Evolutionary conservation across 148 eudicot genomes (phyloP).

Genomic region (Rhododendron kiyosumense): DNA sequence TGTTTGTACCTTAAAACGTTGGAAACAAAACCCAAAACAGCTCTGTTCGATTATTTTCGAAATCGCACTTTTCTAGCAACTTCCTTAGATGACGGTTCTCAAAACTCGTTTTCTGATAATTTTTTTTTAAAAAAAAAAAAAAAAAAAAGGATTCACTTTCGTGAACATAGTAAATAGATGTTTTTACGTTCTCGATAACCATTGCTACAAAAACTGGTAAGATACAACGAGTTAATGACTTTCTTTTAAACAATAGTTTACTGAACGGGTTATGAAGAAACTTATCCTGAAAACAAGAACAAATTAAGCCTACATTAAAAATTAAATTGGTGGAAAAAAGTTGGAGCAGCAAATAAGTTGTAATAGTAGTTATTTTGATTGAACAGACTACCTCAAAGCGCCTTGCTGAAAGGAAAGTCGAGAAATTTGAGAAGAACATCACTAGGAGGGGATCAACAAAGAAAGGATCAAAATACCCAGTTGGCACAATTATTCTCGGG

Average conservation of each 20-base stretch:
- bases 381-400: slow-evolving; percentile 51
- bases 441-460: slow-evolving; percentile 30
- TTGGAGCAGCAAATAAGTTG: not conserved
- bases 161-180: not conserved
- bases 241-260: not conserved
- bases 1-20: no score
- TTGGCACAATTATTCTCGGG: slow-evolving; percentile 23
- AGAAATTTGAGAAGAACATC: slow-evolving; percentile 53
- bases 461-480: slow-evolving; percentile 20
- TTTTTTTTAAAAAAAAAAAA: no score
- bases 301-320: not conserved
- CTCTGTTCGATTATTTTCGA: no score
- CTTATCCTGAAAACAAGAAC: not conserved
- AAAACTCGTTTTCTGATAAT: no score
- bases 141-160: no score
- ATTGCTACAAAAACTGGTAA: not conserved
- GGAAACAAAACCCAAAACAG: no score
- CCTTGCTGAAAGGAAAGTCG: slow-evolving; percentile 41
- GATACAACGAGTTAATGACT: not conserved
- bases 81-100: no score
- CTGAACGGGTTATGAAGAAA: not conserved
- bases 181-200: not conserved
- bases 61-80: no score
- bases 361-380: not conserved
- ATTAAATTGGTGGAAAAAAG: not conserved